These are phyloP conservation scores for Xylariales sp. DNA, from an alignment of 2,329 filamentous ascomycete genomes.

Conservation along the genomic window DNA sequence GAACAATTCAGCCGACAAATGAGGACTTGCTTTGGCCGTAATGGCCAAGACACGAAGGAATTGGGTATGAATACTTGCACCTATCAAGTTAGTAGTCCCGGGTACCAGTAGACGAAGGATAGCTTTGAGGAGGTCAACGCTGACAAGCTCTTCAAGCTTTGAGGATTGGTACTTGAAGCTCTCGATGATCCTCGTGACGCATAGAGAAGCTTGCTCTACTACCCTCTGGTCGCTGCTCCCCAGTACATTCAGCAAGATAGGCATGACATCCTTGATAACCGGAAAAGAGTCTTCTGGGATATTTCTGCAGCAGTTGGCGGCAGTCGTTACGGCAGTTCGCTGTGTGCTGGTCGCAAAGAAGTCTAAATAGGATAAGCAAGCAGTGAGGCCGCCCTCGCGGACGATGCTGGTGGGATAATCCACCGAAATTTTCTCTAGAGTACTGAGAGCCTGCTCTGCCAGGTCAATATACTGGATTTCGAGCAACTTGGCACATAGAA, in stretches of 20 bases:
- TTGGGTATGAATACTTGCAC: conserved; percentile 90
- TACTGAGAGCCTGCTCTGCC: conserved; percentile 94
- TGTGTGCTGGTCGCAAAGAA: conserved; percentile 98
- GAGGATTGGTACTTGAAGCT: conserved; percentile 87
- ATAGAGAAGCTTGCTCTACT: conserved; percentile 92
- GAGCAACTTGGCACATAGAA: conserved; percentile 89
- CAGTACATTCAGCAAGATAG: conserved; percentile 84
- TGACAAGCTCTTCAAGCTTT: conserved; percentile 90
- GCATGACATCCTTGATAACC: conserved; percentile 94
- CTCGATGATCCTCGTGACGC: conserved; percentile 92
- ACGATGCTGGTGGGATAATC: conserved; percentile 96
- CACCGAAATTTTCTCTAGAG: conserved; percentile 92
- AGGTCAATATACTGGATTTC: conserved; percentile 97
- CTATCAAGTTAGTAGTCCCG: conserved; percentile 92
- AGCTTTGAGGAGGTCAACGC: conserved; percentile 77
- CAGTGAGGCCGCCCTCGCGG: conserved; percentile 87
- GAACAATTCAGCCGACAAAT: conserved; percentile 82
- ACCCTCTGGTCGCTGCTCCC: conserved; percentile 93
- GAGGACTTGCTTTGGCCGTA: conserved; percentile 82
- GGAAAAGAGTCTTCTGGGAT: conserved; percentile 91
- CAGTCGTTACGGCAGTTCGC: conserved; percentile 91
- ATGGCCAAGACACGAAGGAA: conserved; percentile 91
- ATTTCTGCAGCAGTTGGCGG: conserved; percentile 96
- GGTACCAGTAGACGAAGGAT: conserved; percentile 85
- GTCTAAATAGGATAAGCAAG: conserved; percentile 93